phyloP scores from a whole-genome alignment of 2,329 filamentous ascomycete species.

The Fusarium proliferatum region DNA sequence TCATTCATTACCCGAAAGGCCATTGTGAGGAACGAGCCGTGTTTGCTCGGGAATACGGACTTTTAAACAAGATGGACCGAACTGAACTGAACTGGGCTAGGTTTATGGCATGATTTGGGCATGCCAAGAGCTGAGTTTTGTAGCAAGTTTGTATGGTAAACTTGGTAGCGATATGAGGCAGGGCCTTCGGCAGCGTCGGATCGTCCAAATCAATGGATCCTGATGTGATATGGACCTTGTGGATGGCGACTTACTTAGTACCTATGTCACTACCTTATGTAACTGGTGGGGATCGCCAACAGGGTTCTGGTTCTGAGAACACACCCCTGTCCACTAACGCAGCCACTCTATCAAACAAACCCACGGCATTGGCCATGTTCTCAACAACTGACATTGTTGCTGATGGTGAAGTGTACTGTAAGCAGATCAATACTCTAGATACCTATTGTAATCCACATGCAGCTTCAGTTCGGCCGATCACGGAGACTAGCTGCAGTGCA shows the following conservation, averaged over 20 bases:
- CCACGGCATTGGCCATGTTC: not conserved
- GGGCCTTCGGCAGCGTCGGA: constrained; percentile 21
- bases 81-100: not conserved
- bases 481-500: not conserved
- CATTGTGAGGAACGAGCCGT: not conserved
- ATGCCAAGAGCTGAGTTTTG: constrained; percentile 17
- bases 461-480: not conserved
- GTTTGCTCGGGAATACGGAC: not conserved
- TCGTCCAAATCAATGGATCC: not conserved
- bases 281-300: constrained; percentile 8
- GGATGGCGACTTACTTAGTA: not conserved
- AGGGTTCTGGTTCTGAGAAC: not conserved
- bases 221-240: not conserved
- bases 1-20: not conserved
- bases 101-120: constrained; percentile 4
- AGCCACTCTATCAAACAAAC: constrained; percentile 10
- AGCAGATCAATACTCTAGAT: not conserved
- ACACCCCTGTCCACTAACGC: constrained; percentile 13
- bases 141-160: not conserved
- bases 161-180: not conserved
- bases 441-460: not conserved
- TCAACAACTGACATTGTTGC: not conserved
- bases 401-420: not conserved
- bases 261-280: too few relatives aligned
- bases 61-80: not conserved